A percentile compares a stretch with the other conserved stretches of the same genome.
phyloP scores from a whole-genome alignment of 202 grass and related monocot genomes.

The Elaeis oleifera region DNA sequence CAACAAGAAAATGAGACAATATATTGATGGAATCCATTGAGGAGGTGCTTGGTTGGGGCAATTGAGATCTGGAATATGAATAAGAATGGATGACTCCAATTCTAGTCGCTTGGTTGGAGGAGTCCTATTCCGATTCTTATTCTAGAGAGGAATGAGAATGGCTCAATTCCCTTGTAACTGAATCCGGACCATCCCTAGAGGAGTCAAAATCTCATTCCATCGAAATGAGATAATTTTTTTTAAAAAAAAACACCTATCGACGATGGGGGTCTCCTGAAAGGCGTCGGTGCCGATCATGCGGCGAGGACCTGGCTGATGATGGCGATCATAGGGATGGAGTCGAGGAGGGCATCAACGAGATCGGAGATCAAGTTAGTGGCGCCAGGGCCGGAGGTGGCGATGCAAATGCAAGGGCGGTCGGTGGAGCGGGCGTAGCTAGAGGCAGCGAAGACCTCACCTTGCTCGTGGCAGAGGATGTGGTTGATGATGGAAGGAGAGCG shows the following conservation, averaged over 20 bases:
- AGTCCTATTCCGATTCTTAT: too few species aligned
- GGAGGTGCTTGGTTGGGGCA: too few species aligned
- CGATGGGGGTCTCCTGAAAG: constrained; percentile 94
- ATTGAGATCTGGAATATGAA: too few species aligned
- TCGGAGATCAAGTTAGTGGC: constrained; percentile 92
- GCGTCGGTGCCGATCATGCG: constrained; percentile 95
- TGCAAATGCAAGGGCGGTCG: constrained; percentile 62
- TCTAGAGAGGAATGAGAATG: too few species aligned
- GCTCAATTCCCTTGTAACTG: too few species aligned
- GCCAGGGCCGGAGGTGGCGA: constrained; percentile 85
- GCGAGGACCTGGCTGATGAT: constrained; percentile 86
- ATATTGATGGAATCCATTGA: too few species aligned
- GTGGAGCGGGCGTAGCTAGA: constrained; percentile 75
- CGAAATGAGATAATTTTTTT: too few species aligned
- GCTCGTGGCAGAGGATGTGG: constrained; percentile 90
- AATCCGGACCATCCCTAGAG: too few species aligned
- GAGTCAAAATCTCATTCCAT: too few species aligned
- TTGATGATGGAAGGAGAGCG: constrained; percentile 74
- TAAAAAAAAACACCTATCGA: constrained; percentile 20
- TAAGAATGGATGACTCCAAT: too few species aligned
- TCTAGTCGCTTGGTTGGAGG: too few species aligned
- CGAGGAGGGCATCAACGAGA: constrained; percentile 83
- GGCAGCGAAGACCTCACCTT: constrained; percentile 80
- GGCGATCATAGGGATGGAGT: constrained; percentile 82
- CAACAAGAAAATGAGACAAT: too few species aligned